phyloP scores from a whole-genome alignment of 2,329 filamentous ascomycete genomes.

The Arthroderma uncinatum region DNA sequence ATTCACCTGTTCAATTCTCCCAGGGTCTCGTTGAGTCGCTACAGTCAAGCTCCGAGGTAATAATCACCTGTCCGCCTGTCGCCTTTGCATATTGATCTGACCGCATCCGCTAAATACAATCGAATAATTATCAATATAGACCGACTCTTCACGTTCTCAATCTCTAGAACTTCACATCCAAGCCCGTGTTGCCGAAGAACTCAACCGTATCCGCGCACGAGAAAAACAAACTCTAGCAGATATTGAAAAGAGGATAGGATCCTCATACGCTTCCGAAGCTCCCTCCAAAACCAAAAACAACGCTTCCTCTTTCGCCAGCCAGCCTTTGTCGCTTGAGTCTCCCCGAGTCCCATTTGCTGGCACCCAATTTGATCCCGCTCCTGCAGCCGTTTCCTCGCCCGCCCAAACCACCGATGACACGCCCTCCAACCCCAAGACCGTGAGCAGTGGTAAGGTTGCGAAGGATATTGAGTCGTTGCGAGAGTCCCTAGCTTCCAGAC shows the following conservation, averaged over 20 bases:
- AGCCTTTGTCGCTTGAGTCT: slow-evolving; percentile 26
- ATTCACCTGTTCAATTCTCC: slow-evolving; percentile 60
- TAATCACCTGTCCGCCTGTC: not conserved
- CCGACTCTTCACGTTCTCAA: slow-evolving; percentile 75
- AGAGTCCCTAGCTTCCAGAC: slow-evolving; percentile 49
- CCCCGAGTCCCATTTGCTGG: slow-evolving; percentile 36
- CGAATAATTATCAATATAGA: slow-evolving; percentile 44
- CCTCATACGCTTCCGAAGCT: slow-evolving; percentile 27
- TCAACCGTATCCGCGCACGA: slow-evolving; percentile 63
- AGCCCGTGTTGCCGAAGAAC: slow-evolving; percentile 72
- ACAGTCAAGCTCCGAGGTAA: slow-evolving; percentile 73
- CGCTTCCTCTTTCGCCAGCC: slow-evolving; percentile 16
- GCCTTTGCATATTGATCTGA: slow-evolving; percentile 7
- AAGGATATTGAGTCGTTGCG: slow-evolving; percentile 48
- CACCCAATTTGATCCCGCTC: slow-evolving; percentile 9
- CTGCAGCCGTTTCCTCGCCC: slow-evolving; percentile 9
- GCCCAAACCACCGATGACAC: slow-evolving; percentile 10
- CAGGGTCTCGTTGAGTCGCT: slow-evolving; percentile 71
- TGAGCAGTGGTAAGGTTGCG: slow-evolving; percentile 39
- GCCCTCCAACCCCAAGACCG: slow-evolving; percentile 8
- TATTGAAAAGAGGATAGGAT: slow-evolving; percentile 51
- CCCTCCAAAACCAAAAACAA: slow-evolving; percentile 20
- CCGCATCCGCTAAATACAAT: not conserved
- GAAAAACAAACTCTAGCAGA: slow-evolving; percentile 58
- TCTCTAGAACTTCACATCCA: slow-evolving; percentile 79